Evolutionary conservation across 352 stramenopile genomes (phyloP).

Genomic region (Phytophthora sojae): DNA sequence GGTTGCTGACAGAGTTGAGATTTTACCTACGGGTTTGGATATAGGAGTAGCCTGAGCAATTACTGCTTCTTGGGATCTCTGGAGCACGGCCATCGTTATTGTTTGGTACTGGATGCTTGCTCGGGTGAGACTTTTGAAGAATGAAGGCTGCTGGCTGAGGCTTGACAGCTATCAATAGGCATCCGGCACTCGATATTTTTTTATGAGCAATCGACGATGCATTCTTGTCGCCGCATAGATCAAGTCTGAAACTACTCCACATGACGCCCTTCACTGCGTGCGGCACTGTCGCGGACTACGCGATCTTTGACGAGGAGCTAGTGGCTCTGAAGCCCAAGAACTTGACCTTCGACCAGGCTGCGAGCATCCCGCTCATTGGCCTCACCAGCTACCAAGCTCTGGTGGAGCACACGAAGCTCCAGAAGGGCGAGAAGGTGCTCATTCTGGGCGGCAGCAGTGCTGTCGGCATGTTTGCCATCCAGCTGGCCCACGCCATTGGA

Average conservation of each 20-base stretch:
- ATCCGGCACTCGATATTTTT: too few relatives aligned
- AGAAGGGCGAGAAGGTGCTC: conserved; percentile 52
- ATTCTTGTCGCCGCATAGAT: too few relatives aligned
- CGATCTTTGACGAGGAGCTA: conserved; percentile 34
- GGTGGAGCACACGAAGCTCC: conserved; percentile 40
- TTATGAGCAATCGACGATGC: not conserved
- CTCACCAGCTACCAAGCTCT: conserved; percentile 55
- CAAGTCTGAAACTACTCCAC: too few relatives aligned
- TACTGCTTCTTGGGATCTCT: conserved; percentile 1
- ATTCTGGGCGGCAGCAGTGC: conserved; percentile 52
- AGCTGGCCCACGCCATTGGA: conserved; percentile 47
- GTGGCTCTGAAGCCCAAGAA: conserved; percentile 55
- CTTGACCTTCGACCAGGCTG: conserved; percentile 51
- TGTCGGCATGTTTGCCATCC: conserved; percentile 50
- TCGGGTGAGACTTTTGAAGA: conserved; percentile 6
- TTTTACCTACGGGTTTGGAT: not conserved
- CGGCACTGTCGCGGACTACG: conserved; percentile 49
- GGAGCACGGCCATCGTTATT: conserved; percentile 12
- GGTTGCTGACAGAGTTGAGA: not conserved
- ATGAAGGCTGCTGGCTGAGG: not conserved
- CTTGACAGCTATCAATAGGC: not conserved
- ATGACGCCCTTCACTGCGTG: conserved; percentile 14
- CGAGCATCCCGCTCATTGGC: conserved; percentile 38
- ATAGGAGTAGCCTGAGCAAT: not conserved
- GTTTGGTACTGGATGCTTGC: not conserved